Conservation (phyloP, 1,139 yeast genomes). For the Suhomyces panamericanus region DNA sequence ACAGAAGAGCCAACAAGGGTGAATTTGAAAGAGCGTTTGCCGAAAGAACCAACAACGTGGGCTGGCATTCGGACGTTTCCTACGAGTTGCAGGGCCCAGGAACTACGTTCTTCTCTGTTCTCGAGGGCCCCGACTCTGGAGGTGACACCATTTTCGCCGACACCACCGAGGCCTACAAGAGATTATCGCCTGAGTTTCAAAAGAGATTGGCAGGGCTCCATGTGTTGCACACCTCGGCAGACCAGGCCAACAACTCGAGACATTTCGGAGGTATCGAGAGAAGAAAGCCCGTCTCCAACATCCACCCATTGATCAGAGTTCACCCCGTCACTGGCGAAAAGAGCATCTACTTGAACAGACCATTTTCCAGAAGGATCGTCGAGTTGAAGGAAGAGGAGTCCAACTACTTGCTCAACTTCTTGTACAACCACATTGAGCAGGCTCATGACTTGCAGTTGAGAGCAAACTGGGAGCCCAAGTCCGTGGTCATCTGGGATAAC, state of each 20-base stretch:
- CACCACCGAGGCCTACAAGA: conserved; percentile 29
- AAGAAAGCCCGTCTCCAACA: conserved; percentile 43
- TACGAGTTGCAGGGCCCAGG: conserved; percentile 44
- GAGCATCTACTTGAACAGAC: conserved; percentile 52
- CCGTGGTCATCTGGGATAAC: conserved; percentile 56
- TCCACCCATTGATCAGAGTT: conserved; percentile 57
- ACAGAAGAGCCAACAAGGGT: conserved; percentile 29
- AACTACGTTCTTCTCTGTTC: conserved; percentile 37
- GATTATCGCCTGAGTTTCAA: conserved; percentile 29
- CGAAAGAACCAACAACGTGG: conserved; percentile 29
- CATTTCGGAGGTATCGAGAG: conserved; percentile 43
- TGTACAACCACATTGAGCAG: conserved; percentile 47
- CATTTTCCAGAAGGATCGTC: conserved; percentile 55
- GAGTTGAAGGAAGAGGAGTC: conserved; percentile 60
- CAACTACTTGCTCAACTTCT: conserved; percentile 48
- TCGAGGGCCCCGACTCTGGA: conserved; percentile 43
- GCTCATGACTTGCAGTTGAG: conserved; percentile 57
- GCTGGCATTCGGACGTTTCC: conserved; percentile 46
- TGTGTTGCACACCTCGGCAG: conserved; percentile 29
- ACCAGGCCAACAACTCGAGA: conserved; percentile 31
- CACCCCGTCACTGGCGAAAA: conserved; percentile 60
- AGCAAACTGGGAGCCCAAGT: conserved; percentile 57
- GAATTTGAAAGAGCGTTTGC: conserved; percentile 27
- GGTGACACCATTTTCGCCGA: conserved; percentile 38
- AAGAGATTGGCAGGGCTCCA: conserved; percentile 28